phyloP scores from a whole-genome alignment of 495 filamentous ascomycete species.

The Polyplosphaeria fusca region DNA sequence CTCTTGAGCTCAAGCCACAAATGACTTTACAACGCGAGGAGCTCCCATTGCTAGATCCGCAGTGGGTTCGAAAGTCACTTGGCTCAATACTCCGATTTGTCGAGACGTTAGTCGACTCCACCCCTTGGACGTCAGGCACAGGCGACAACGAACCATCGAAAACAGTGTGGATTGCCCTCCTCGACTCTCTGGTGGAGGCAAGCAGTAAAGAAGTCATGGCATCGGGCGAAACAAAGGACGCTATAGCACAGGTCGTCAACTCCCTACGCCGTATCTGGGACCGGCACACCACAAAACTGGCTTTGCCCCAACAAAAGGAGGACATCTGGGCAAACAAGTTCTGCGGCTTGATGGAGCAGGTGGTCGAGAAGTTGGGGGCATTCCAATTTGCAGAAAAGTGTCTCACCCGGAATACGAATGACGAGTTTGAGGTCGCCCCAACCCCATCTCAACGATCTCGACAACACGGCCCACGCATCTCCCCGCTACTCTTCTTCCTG shows the following conservation, averaged over 20 bases:
- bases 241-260: conserved; percentile 67
- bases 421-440: conserved; percentile 37
- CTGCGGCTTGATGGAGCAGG: conserved; percentile 55
- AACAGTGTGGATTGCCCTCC: conserved; percentile 66
- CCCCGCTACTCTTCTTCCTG: conserved; percentile 36
- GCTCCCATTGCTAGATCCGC: conserved; percentile 71
- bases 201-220: conserved; percentile 88
- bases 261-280: conserved; percentile 67
- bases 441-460: conserved; percentile 40
- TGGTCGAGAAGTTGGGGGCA: conserved; percentile 63
- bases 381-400: conserved; percentile 78
- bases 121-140: conserved; percentile 50
- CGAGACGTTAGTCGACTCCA: conserved; percentile 58
- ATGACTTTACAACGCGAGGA: conserved; percentile 61
- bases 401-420: conserved; percentile 37
- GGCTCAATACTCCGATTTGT: conserved; percentile 59
- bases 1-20: conserved; percentile 57
- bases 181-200: conserved; percentile 67
- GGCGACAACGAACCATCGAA: conserved; percentile 48
- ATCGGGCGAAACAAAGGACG: conserved; percentile 73
- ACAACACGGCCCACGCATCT: conserved; percentile 29
- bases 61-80: conserved; percentile 79
- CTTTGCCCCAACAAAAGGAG: conserved; percentile 14
- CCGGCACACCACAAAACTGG: conserved; percentile 9
- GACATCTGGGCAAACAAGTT: conserved; percentile 59